Evolutionary conservation across 2,329 filamentous ascomycete genomes (phyloP).

Genomic region (Aureobasidium uvarum): DNA sequence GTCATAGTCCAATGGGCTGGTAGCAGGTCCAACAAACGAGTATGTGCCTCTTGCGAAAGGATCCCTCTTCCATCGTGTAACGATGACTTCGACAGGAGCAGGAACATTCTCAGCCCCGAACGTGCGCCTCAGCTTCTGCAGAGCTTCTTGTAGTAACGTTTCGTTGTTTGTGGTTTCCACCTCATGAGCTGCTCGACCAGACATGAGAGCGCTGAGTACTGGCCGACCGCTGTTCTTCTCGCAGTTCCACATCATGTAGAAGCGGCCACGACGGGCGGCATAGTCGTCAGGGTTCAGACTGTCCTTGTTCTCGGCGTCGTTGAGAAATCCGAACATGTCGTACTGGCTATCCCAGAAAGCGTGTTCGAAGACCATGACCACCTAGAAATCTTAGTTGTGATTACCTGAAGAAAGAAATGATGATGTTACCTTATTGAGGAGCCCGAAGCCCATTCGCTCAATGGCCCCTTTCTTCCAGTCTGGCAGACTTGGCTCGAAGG

Average conservation of each 20-base stretch:
- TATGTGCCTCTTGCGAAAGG: constrained; percentile 92
- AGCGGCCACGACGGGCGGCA: constrained; percentile 73
- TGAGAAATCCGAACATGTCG: constrained; percentile 91
- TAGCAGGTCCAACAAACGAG: constrained; percentile 83
- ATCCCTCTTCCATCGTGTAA: constrained; percentile 91
- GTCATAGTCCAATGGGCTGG: constrained; percentile 86
- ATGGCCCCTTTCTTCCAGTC: constrained; percentile 81
- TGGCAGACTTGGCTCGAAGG: constrained; percentile 90
- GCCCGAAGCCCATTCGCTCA: constrained; percentile 80
- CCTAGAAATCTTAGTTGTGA: constrained; percentile 37
- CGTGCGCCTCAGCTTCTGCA: constrained; percentile 70
- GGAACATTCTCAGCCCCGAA: constrained; percentile 66
- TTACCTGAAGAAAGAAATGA: not conserved
- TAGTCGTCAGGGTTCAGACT: constrained; percentile 82
- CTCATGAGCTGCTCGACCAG: constrained; percentile 87
- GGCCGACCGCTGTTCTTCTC: constrained; percentile 82
- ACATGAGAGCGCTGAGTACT: constrained; percentile 89
- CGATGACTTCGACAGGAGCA: constrained; percentile 75
- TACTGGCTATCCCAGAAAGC: constrained; percentile 87
- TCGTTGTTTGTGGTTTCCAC: constrained; percentile 75
- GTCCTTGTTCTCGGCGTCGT: constrained; percentile 65
- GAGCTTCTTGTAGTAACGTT: constrained; percentile 76
- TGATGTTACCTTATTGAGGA: constrained; percentile 74
- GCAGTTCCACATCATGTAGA: constrained; percentile 98
- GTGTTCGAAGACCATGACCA: constrained; percentile 82